A percentile compares a stretch with the other conserved stretches of the same genome.
phyloP scores from a whole-genome alignment of 768 basidiomycete species.

The Amanita molliuscula region DNA sequence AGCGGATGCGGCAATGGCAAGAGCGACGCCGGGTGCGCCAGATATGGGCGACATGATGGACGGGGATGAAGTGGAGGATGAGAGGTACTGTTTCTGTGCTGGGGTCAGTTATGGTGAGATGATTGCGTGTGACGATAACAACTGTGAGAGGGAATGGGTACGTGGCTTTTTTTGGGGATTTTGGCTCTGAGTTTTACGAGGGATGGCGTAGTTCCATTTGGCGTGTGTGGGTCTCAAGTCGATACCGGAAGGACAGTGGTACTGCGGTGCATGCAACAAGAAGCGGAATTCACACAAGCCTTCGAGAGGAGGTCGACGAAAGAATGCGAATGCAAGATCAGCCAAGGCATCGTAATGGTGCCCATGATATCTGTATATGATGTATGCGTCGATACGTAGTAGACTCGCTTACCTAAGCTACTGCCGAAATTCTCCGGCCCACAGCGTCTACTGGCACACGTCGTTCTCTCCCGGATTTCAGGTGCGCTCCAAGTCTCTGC shows the following conservation, averaged over 20 bases:
- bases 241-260: constrained; percentile 67
- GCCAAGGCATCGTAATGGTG: constrained; percentile 1
- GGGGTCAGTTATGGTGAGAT: constrained; percentile 85
- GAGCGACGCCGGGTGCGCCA: constrained; percentile 12
- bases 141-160: constrained; percentile 87
- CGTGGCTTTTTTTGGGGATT: constrained; percentile 24
- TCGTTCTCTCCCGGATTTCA: constrained; percentile 23
- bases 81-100: constrained; percentile 79
- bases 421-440: constrained; percentile 35
- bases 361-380: too few species aligned
- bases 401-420: constrained; percentile 23
- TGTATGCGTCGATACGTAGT: neutral
- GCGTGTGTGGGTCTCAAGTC: constrained; percentile 58
- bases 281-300: constrained; percentile 45
- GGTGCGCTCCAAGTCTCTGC: constrained; percentile 14
- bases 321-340: constrained; percentile 3
- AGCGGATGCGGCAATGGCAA: constrained; percentile 15
- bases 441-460: constrained; percentile 17
- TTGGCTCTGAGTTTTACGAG: constrained; percentile 5
- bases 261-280: constrained; percentile 54
- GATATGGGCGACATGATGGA: constrained; percentile 31
- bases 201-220: constrained; percentile 59
- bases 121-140: constrained; percentile 83
- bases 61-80: constrained; percentile 51
- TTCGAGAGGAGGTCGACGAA: constrained; percentile 43